phyloP scores from a whole-genome alignment of 176 grass and related monocot genomes.

The Lolium multiflorum region DNA sequence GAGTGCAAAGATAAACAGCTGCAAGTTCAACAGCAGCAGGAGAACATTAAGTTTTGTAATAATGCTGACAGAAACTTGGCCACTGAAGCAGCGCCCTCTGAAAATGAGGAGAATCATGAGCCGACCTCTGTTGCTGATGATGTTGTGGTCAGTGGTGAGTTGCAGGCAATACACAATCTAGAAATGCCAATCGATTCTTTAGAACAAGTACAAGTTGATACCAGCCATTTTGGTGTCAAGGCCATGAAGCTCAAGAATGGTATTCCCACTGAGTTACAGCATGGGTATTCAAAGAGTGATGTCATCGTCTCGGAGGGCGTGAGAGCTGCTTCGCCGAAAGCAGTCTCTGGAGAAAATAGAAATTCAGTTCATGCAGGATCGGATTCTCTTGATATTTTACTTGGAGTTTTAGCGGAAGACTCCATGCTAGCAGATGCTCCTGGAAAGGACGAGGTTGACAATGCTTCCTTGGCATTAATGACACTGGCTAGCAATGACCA shows the following conservation, averaged over 20 bases:
- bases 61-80: conserved; percentile 19
- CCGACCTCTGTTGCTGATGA: too few relatives aligned
- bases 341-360: conserved; percentile 26
- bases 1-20: conserved; percentile 44
- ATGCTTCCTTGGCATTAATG: conserved; percentile 52
- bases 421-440: conserved; percentile 42
- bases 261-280: conserved; percentile 6
- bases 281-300: conserved; percentile 14
- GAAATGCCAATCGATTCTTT: not conserved
- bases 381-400: conserved; percentile 60
- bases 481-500: conserved; percentile 46
- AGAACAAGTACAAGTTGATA: not conserved
- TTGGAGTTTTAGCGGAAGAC: conserved; percentile 57
- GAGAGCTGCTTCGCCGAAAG: conserved; percentile 8
- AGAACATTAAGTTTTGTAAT: not conserved
- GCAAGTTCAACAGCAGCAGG: conserved; percentile 37
- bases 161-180: too few relatives aligned
- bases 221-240: conserved; percentile 15
- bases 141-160: too few relatives aligned
- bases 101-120: conserved; percentile 4
- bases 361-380: conserved; percentile 11
- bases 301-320: not conserved
- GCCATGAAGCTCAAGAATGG: not conserved
- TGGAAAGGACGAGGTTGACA: conserved; percentile 44
- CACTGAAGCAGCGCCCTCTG: conserved; percentile 20